Conservation (phyloP, 441 rosid genomes). For the Pelargonium exstipulatum region DNA sequence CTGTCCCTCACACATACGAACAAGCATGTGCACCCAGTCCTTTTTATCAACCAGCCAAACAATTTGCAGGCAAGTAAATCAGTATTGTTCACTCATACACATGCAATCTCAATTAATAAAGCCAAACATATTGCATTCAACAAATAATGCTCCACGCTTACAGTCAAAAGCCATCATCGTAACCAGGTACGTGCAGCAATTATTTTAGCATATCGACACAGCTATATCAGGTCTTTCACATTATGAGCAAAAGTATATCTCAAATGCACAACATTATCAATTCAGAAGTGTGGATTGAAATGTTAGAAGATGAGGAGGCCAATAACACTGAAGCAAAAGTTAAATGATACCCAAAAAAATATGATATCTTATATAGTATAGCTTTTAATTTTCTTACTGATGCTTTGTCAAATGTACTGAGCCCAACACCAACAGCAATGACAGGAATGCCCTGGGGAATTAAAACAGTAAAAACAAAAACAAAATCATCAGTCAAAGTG, state of each 20-base stretch:
- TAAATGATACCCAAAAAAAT: not conserved
- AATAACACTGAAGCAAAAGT: not conserved
- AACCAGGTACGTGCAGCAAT: not conserved
- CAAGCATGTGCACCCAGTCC: not conserved
- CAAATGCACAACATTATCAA: not conserved
- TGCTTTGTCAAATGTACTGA: constrained; percentile 68
- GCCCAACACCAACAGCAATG: constrained; percentile 64
- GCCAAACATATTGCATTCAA: not conserved
- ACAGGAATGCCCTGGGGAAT: constrained; percentile 59
- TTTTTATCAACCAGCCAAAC: not conserved
- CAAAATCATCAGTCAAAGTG: not conserved
- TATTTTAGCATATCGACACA: too few species aligned
- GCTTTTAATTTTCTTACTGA: constrained; percentile 19
- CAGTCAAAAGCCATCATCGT: not conserved
- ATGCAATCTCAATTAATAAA: not conserved
- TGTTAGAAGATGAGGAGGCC: not conserved
- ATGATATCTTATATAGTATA: not conserved
- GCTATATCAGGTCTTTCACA: too few species aligned
- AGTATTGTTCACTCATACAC: not conserved
- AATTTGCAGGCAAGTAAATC: not conserved
- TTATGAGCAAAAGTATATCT: too few species aligned
- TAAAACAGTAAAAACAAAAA: not conserved
- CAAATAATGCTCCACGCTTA: not conserved
- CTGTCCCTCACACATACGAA: not conserved
- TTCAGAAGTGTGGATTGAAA: too few species aligned